These are phyloP conservation scores for Talaromyces albobiverticillius DNA, from an alignment of 2,329 filamentous ascomycete species.

Conservation along the genomic window DNA sequence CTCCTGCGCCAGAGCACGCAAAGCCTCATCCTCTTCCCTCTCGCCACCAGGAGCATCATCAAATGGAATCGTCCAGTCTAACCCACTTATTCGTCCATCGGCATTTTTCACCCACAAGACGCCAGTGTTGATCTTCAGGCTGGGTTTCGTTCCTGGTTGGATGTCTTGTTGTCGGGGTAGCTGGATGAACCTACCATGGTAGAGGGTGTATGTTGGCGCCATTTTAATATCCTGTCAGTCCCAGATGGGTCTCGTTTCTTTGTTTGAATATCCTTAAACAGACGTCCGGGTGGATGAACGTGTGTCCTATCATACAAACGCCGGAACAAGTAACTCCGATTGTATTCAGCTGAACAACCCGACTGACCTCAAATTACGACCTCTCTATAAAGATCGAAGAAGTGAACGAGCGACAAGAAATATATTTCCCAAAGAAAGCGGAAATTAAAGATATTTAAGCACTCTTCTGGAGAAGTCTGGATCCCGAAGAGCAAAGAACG, in stretches of 20 bases:
- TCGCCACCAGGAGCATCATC: slow-evolving; percentile 15
- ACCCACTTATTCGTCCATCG: slow-evolving; percentile 33
- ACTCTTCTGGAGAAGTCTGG: no score
- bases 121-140: slow-evolving; percentile 52
- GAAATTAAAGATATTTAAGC: no score
- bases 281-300: no score
- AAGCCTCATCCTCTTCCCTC: slow-evolving; percentile 16
- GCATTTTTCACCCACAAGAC: slow-evolving; percentile 32
- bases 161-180: slow-evolving; percentile 34
- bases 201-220: slow-evolving; percentile 42
- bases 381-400: no score
- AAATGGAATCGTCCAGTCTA: slow-evolving; percentile 30
- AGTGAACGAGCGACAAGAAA: no score
- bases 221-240: slow-evolving; percentile 3
- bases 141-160: slow-evolving; percentile 47
- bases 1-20: slow-evolving; percentile 24
- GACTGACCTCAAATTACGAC: no score
- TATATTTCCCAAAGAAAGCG: no score
- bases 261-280: not conserved
- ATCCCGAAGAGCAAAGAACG: not conserved
- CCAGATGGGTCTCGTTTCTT: not conserved
- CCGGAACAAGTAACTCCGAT: no score
- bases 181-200: slow-evolving; percentile 62
- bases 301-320: no score
- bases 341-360: no score